Evolutionary conservation across 352 stramenopile genomes (phyloP).

Genomic region (Phytophthora idaei): DNA sequence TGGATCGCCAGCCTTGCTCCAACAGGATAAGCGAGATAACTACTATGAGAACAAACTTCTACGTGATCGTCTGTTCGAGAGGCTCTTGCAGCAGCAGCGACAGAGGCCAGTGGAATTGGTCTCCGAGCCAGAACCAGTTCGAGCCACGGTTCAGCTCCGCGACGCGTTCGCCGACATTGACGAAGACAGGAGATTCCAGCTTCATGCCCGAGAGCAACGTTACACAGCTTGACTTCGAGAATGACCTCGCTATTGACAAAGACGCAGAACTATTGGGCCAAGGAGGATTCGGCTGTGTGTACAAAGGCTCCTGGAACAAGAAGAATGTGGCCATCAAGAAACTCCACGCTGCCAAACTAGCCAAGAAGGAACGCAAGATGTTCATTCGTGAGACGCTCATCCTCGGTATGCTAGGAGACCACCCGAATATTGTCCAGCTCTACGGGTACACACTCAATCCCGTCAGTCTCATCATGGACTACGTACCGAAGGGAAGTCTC

Average conservation of each 20-base stretch:
- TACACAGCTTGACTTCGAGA: conserved; percentile 28
- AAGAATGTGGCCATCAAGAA: conserved; percentile 44
- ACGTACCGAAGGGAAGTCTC: conserved; percentile 37
- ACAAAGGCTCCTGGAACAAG: conserved; percentile 25
- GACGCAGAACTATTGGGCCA: conserved; percentile 24
- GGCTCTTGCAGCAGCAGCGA: conserved; percentile 23
- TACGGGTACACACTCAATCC: conserved; percentile 40
- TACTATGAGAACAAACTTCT: conserved; percentile 34
- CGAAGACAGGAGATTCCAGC: background rate
- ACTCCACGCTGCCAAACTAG: conserved; percentile 37
- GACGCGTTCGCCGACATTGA: conserved; percentile 26
- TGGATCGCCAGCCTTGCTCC: conserved; percentile 18
- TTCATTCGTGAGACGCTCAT: conserved; percentile 42
- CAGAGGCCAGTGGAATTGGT: conserved; percentile 18
- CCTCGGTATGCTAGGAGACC: conserved; percentile 39
- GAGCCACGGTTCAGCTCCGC: conserved; percentile 19
- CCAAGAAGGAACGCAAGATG: conserved; percentile 43
- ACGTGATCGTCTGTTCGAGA: conserved; percentile 20
- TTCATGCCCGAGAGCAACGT: conserved; percentile 27
- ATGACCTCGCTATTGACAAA: conserved; percentile 29
- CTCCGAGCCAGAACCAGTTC: conserved; percentile 20
- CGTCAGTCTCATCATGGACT: conserved; percentile 43
- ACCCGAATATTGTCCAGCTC: conserved; percentile 48
- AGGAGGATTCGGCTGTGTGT: conserved; percentile 40
- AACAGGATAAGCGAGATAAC: conserved; percentile 22